Percentiles rank a stretch among this genome's conserved stretches.
phyloP scores from a whole-genome alignment of 805 yeast species.

The Zygosaccharomyces rouxii region DNA sequence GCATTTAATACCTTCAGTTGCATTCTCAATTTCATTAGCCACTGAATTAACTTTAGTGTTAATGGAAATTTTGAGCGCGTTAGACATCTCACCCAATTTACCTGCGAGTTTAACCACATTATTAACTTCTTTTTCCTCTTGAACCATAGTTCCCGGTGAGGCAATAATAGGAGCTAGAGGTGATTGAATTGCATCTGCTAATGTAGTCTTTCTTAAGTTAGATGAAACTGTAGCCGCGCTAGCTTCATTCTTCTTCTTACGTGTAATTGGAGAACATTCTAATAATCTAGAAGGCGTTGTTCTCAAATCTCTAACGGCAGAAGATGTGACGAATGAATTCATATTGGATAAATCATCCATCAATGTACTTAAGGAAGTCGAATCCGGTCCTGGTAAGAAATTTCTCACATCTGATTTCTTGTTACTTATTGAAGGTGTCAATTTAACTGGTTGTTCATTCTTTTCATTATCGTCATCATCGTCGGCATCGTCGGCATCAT shows the following conservation, averaged over 20 bases:
- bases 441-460: constrained; percentile 13
- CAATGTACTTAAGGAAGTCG: constrained; percentile 16
- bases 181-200: constrained; percentile 64
- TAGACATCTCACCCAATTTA: constrained; percentile 11
- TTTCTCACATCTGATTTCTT: constrained; percentile 13
- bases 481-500: not conserved
- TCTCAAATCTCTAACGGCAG: constrained; percentile 21
- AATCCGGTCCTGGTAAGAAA: constrained; percentile 15
- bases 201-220: constrained; percentile 74
- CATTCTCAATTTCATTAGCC: constrained; percentile 15
- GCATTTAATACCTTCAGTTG: constrained; percentile 12
- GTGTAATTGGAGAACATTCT: constrained; percentile 25
- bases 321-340: constrained; percentile 28
- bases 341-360: constrained; percentile 26
- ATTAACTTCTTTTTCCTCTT: constrained; percentile 4
- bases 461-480: not conserved
- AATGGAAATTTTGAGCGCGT: constrained; percentile 13
- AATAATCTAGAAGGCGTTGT: constrained; percentile 13
- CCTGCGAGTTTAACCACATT: constrained; percentile 8
- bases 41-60: constrained; percentile 15
- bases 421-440: constrained; percentile 17
- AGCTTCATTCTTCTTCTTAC: constrained; percentile 8
- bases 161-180: constrained; percentile 11
- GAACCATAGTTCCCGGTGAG: constrained; percentile 10
- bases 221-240: constrained; percentile 42